Evolutionary conservation across 106 monocot species (phyloP).

Genomic region (Amphibolis antarctica): DNA sequence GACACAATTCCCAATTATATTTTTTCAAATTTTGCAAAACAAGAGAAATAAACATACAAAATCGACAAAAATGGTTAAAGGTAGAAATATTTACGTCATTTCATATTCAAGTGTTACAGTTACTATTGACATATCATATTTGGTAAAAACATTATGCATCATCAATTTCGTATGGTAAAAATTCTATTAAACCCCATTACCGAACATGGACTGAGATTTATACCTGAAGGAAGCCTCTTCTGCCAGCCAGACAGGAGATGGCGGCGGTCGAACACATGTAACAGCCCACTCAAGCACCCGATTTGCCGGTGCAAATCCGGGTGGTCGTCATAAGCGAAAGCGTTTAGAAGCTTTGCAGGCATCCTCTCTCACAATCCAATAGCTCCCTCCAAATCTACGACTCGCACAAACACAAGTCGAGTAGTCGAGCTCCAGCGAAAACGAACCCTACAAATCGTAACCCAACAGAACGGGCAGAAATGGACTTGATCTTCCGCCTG

Average conservation of each 20-base stretch:
- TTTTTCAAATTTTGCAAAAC: too few species aligned
- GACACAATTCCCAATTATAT: too few species aligned
- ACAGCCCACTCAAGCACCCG: constrained; percentile 81
- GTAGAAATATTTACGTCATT: too few species aligned
- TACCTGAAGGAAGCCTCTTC: constrained; percentile 46
- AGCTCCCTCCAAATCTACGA: neutral
- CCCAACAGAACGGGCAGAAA: neutral
- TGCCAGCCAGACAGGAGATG: constrained; percentile 36
- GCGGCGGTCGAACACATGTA: constrained; percentile 71
- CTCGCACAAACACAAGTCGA: neutral
- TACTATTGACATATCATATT: too few species aligned
- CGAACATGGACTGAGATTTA: neutral
- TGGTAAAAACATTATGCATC: too few species aligned
- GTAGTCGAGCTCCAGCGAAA: neutral
- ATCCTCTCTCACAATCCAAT: too few species aligned
- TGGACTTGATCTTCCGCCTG: too few species aligned
- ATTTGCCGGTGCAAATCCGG: constrained; percentile 56
- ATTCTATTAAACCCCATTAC: neutral
- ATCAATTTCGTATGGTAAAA: too few species aligned
- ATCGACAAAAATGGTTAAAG: too few species aligned
- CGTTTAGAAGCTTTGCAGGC: constrained; percentile 56
- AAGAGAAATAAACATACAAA: too few species aligned
- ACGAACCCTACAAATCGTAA: neutral
- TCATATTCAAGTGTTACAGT: too few species aligned
- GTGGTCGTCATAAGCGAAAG: constrained; percentile 49